phyloP scores from a whole-genome alignment of 176 grass and related monocot genomes.

The Bonia amplexicaulis region DNA sequence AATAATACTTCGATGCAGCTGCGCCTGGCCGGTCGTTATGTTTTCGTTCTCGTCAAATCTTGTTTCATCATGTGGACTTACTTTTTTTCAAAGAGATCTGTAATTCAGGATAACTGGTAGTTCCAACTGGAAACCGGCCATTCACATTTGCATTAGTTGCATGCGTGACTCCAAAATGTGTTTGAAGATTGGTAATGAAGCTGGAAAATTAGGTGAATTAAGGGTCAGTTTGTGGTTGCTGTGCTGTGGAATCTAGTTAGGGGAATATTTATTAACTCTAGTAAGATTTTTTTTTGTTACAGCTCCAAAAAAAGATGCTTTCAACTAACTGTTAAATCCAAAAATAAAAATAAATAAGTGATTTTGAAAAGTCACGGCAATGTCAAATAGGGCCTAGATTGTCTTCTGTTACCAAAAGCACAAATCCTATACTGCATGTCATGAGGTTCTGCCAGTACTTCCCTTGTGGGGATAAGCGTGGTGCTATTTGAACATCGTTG shows the following conservation, averaged over 20 bases:
- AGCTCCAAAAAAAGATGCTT: no score
- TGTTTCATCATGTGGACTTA: slow-evolving; percentile 16
- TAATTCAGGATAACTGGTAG: slow-evolving; percentile 17
- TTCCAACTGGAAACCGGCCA: not conserved
- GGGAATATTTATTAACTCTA: no score
- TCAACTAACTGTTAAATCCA: no score
- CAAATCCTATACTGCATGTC: not conserved
- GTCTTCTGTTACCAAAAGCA: not conserved
- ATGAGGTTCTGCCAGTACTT: not conserved
- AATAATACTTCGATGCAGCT: slow-evolving; percentile 25
- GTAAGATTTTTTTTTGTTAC: no score
- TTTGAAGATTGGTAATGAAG: not conserved
- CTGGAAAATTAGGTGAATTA: not conserved
- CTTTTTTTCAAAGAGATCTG: not conserved
- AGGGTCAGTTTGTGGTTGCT: not conserved
- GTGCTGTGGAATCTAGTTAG: no score
- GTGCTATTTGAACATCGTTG: no score
- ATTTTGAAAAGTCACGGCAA: no score
- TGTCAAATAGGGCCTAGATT: no score
- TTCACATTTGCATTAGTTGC: not conserved
- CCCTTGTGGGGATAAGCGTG: not conserved
- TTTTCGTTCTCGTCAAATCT: not conserved
- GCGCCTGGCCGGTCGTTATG: not conserved
- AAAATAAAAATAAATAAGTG: no score
- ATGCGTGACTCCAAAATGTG: not conserved